phyloP scores from a whole-genome alignment of 371 early-diverging fungal genomes.

The Apophysomyces elegans region DNA sequence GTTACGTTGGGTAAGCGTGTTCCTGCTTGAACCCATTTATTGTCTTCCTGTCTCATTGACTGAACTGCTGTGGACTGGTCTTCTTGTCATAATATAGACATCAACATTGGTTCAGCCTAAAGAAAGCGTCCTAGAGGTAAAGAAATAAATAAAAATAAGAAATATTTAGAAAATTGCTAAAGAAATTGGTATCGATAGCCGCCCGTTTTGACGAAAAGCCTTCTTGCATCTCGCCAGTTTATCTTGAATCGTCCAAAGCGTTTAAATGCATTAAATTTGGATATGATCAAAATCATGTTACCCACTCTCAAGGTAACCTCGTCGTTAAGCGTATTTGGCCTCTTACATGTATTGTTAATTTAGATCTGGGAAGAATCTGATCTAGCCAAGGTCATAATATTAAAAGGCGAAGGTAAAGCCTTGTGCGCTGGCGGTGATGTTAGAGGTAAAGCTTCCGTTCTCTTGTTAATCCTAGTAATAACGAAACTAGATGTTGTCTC shows the following conservation, averaged over 20 bases:
- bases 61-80: too few species aligned
- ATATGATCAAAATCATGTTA: constrained; percentile 82
- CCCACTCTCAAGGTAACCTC: constrained; percentile 69
- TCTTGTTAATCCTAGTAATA: not conserved
- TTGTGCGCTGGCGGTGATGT: constrained; percentile 98
- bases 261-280: constrained; percentile 82
- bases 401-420: constrained; percentile 76
- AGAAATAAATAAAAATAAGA: not conserved
- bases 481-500: not conserved
- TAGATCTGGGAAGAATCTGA: constrained; percentile 83
- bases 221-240: constrained; percentile 48
- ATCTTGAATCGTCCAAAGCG: constrained; percentile 85
- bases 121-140: not conserved
- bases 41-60: too few species aligned
- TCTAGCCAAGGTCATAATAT: constrained; percentile 70
- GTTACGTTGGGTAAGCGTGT: too few species aligned
- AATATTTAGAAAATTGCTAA: not conserved
- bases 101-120: not conserved
- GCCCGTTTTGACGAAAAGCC: not conserved
- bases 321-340: too few species aligned
- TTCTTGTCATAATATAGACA: not conserved
- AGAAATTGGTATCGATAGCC: not conserved
- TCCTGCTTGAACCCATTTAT: too few species aligned
- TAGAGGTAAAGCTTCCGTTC: constrained; percentile 50
- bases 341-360: too few species aligned